phyloP scores from a whole-genome alignment of 2,329 filamentous ascomycete species.

The Aciculosporium take region DNA sequence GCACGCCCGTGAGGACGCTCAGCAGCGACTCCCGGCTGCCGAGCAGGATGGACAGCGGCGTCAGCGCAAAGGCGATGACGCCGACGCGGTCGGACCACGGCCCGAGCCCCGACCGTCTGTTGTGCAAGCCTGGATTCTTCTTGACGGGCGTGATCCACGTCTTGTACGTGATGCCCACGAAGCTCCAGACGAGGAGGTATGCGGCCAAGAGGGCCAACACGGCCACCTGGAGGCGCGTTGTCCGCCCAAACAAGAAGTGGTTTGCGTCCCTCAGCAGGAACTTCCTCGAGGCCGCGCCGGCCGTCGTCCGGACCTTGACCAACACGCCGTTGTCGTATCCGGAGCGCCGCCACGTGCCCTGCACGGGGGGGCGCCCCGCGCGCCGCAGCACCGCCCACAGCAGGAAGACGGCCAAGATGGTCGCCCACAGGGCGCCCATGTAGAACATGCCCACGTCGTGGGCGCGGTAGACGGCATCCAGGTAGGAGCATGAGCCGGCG shows the following conservation, averaged over 20 bases:
- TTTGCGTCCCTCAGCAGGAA: conserved; percentile 48
- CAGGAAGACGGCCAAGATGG: conserved; percentile 28
- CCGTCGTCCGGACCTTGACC: conserved; percentile 19
- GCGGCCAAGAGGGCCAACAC: conserved; percentile 41
- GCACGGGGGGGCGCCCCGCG: conserved; percentile 12
- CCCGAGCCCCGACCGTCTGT: conserved; percentile 51
- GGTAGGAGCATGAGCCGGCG: conserved; percentile 32
- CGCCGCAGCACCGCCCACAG: conserved; percentile 23
- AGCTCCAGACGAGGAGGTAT: conserved; percentile 55
- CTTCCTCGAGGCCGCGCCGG: conserved; percentile 23
- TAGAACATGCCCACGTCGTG: conserved; percentile 38
- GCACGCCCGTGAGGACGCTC: conserved; percentile 55
- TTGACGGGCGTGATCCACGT: conserved; percentile 58
- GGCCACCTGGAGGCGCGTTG: conserved; percentile 53
- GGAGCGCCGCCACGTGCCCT: conserved; percentile 8
- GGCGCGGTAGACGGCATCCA: conserved; percentile 34
- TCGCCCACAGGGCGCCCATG: conserved; percentile 34
- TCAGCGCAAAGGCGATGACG: conserved; percentile 58
- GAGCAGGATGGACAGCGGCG: conserved; percentile 53
- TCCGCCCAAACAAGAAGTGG: conserved; percentile 47
- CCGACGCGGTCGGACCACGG: conserved; percentile 57
- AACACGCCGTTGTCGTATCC: conserved; percentile 10
- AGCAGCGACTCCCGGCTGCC: conserved; percentile 57
- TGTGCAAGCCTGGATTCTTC: conserved; percentile 37
- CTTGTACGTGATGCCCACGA: conserved; percentile 53